Evolutionary conservation across 495 filamentous ascomycete species (phyloP), one percentile per base, ranked within the genome.

Genomic region (Aspergillus wentii): DNA sequence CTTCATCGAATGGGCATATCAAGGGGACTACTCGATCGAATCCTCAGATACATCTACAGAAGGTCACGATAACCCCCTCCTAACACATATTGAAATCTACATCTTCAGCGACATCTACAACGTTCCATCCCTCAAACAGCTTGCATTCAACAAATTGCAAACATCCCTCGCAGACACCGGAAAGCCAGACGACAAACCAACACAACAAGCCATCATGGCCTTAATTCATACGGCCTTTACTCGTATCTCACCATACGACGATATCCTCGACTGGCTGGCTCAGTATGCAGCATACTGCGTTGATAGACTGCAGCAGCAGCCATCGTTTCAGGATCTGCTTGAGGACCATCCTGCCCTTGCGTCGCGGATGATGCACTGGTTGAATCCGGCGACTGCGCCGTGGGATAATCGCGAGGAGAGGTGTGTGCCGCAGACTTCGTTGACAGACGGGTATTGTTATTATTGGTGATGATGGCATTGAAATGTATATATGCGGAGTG

Each of bases 1-100:
- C 17, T 39, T 39, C 18, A 30, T 39, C 18, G 36, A 39, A 30
- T 39, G 36, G 36, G 36, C 25, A 17, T 39, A 39, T 16, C 18
- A 17, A 11, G 36, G 25, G 8, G 23, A 39, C 17, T 39, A 39
- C 20, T 21, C 25, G 13, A 26, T 18, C n/a, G n/a, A 13, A 20
- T 20, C 16, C 16, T 30, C 27, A 16, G 14, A 26, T n/a, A 10
- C 34, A 26, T 4, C 34, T 7, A 26, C 5, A 9, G 26, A 39
- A 9, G 15, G 21, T 11, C 21, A 18, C 26, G 21, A 30, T 23
- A 22, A 39, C 17, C 27, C 36, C 8, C 36, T 39, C 13, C 36
- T 39, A 7, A 29, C 14, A 11, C 36, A 39, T 30, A 14, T 39
- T n/a, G 23, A 17, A 6, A 17, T 39, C 23, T 39, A 39, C 17